Evolutionary conservation across 495 filamentous ascomycete genomes (phyloP), one percentile per base, ranked within the genome.

Genomic region (Daldinia loculata): DNA sequence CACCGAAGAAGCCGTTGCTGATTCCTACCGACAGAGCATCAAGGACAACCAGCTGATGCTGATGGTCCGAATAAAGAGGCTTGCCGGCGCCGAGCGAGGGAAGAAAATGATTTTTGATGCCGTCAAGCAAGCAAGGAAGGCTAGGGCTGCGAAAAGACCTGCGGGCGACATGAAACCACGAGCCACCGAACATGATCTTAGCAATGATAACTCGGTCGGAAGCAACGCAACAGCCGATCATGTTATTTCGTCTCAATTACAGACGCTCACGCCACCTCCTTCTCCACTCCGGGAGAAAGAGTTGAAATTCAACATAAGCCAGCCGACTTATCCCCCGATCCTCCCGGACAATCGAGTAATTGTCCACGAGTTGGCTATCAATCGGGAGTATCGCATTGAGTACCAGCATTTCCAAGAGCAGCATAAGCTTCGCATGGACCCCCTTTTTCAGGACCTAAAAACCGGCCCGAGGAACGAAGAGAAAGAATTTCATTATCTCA

Each of bases 11-110:
- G 89, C 89, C 24, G 95, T 97, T 27, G 89, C 94, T 39, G 89
- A 90, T 45, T 93, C 97, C 56, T 99, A 98, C 77, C 89, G 89
- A 64, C 89, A 97, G 74, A 97, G 94, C 39, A 98, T 99, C 63
- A 87, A 93, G 11, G 91, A 98, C 69, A 97, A 98, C 74, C 95
- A 99, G 76, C 86, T 96, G 19, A 87, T 96, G 57, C 84, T 99
- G 29, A 87, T 98, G 64, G 92, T 93, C 48, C 83, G 93, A 56
- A 93, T 99, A 71, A 95, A 97, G 79, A 92, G 91, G 67, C 86
- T 99, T 66, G 93, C 93, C 5, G 95, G 95, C 19, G 81, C 90
- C 9, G 90, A 93, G n/a, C 83, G 84, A 71, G 94, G 94, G 6
- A 92, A 93, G 82, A 86, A 88, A 64, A 84, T 97, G 80, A 93